Evolutionary conservation across 2,329 filamentous ascomycete species (phyloP).

Genomic region (Arthrobotrys megalospora): DNA sequence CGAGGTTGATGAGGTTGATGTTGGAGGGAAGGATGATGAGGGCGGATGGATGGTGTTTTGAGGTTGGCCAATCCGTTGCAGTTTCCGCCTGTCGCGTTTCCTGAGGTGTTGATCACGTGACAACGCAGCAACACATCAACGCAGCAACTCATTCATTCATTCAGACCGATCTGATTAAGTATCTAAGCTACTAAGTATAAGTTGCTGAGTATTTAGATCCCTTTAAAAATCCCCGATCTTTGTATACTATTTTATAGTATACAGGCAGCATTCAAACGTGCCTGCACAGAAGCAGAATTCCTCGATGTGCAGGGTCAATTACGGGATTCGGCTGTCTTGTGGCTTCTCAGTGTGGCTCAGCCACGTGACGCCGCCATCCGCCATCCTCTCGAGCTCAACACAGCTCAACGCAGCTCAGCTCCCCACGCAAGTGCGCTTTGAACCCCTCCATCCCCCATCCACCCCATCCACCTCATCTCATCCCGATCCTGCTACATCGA

Average conservation of each 20-base stretch:
- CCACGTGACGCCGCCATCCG: constrained; percentile 44
- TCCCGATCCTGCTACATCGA: background rate
- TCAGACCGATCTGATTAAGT: no score
- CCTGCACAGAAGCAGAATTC: no score
- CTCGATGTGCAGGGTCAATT: no score
- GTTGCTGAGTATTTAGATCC: no score
- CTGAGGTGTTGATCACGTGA: background rate
- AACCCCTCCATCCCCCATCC: constrained; percentile 29
- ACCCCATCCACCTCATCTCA: constrained; percentile 24
- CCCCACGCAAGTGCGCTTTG: background rate
- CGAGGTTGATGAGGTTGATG: constrained; percentile 7
- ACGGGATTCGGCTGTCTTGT: background rate
- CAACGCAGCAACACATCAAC: constrained; percentile 1
- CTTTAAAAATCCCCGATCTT: no score
- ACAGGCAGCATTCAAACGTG: no score
- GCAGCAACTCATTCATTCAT: background rate
- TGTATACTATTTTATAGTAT: no score
- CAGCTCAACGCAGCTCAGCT: background rate
- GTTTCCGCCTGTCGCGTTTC: constrained; percentile 1
- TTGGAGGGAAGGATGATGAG: constrained; percentile 1
- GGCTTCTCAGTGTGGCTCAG: constrained; percentile 7
- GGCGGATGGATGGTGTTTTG: background rate
- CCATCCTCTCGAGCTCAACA: no score
- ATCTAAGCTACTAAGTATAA: no score
- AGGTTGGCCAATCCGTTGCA: background rate